These are phyloP conservation scores for Phytophthora chlamydospora DNA, from an alignment of 352 stramenopile genomes.

Conservation along the genomic window DNA sequence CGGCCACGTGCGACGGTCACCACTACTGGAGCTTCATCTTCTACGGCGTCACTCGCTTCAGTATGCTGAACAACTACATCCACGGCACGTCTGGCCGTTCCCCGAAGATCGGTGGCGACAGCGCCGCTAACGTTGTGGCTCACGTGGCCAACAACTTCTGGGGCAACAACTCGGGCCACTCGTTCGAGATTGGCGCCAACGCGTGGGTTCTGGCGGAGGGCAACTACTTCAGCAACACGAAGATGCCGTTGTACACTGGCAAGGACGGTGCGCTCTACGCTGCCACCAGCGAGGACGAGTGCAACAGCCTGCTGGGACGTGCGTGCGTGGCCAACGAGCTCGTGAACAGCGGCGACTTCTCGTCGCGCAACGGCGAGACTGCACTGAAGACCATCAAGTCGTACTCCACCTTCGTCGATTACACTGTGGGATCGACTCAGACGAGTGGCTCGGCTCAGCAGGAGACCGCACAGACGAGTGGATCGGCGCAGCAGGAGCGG, in stretches of 20 bases:
- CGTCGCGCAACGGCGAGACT: constrained; percentile 20
- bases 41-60: constrained; percentile 45
- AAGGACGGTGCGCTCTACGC: constrained; percentile 24
- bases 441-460: constrained; percentile 9
- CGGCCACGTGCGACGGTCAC: constrained; percentile 47
- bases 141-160: constrained; percentile 48
- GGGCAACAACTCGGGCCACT: constrained; percentile 40
- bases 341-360: constrained; percentile 21
- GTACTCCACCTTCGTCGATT: constrained; percentile 9
- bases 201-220: constrained; percentile 37
- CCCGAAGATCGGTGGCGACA: constrained; percentile 32
- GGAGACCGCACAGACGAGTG: not conserved
- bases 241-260: constrained; percentile 20
- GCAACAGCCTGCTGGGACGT: constrained; percentile 24
- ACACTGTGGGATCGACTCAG: constrained; percentile 6
- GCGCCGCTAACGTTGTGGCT: constrained; percentile 20
- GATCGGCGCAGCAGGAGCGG: constrained; percentile 1
- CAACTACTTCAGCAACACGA: constrained; percentile 49
- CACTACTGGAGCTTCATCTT: constrained; percentile 63
- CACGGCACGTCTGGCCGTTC: constrained; percentile 41
- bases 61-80: constrained; percentile 44
- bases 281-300: constrained; percentile 12
- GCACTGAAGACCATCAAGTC: constrained; percentile 26
- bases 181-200: constrained; percentile 32
- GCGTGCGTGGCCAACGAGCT: constrained; percentile 27